A percentile compares a stretch with the other conserved stretches of the same genome.
These are phyloP conservation scores for Thermothielavioides terrestris DNA, from an alignment of 495 filamentous ascomycete species.

Conservation along the genomic window DNA sequence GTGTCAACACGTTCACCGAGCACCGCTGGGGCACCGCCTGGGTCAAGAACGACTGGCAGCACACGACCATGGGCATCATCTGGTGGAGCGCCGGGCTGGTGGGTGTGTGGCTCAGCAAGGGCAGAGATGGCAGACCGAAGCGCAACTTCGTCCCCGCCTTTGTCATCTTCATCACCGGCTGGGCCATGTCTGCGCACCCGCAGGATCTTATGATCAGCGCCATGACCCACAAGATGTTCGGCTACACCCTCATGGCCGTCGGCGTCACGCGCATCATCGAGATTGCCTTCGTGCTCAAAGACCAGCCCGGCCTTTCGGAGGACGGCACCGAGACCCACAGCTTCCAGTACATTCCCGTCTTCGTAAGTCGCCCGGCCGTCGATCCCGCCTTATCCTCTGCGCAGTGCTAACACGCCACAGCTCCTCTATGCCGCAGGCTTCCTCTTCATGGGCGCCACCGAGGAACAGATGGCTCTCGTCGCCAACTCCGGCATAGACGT, in stretches of 20 bases:
- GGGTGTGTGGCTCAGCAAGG: slow-evolving; percentile 84
- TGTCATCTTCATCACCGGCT: slow-evolving; percentile 88
- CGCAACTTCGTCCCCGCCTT: slow-evolving; percentile 88
- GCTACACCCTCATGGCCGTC: slow-evolving; percentile 90
- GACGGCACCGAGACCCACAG: slow-evolving; percentile 56
- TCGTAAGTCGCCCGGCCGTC: slow-evolving; percentile 62
- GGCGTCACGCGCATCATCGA: slow-evolving; percentile 80
- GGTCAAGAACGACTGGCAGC: slow-evolving; percentile 94
- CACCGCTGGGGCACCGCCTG: slow-evolving; percentile 85
- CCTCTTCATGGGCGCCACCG: slow-evolving; percentile 93
- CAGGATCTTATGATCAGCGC: slow-evolving; percentile 75
- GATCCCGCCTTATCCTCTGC: not conserved
- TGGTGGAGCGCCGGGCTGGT: slow-evolving; percentile 94
- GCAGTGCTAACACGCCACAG: slow-evolving; percentile 30
- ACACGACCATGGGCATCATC: slow-evolving; percentile 93
- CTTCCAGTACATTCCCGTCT: slow-evolving; percentile 88
- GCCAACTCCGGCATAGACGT: slow-evolving; percentile 66
- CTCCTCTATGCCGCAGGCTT: slow-evolving; percentile 90
- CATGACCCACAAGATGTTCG: slow-evolving; percentile 86
- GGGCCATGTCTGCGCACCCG: slow-evolving; percentile 83
- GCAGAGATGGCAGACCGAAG: slow-evolving; percentile 73
- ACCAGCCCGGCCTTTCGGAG: slow-evolving; percentile 53
- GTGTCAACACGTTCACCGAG: slow-evolving; percentile 96
- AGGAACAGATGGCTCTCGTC: slow-evolving; percentile 85
- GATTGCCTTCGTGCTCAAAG: slow-evolving; percentile 76